phyloP scores from a whole-genome alignment of 495 filamentous ascomycete genomes.

The Barbatosphaeria neglecta region DNA sequence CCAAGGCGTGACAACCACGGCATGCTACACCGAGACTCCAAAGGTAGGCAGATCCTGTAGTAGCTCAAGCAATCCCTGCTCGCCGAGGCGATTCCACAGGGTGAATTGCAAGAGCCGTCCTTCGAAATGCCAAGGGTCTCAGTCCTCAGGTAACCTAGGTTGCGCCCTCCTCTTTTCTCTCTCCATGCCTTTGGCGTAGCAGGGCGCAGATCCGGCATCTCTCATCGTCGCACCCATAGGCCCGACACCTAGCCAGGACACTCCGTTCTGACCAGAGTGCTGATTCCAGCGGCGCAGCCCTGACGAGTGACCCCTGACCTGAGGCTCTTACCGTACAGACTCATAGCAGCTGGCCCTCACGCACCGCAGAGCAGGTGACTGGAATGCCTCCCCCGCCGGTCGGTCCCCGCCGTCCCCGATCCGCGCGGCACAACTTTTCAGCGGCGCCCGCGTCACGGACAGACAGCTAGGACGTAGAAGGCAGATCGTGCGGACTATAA shows the following conservation, averaged over 20 bases:
- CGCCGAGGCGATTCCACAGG: slow-evolving; percentile 35
- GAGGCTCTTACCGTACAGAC: slow-evolving; percentile 53
- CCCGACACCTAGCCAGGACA: slow-evolving; percentile 30
- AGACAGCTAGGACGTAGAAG: slow-evolving; percentile 24
- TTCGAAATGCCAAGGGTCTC: slow-evolving; percentile 10
- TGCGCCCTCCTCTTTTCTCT: slow-evolving; percentile 26
- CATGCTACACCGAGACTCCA: slow-evolving; percentile 11
- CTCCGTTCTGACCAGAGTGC: slow-evolving; percentile 45
- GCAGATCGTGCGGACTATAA: slow-evolving; percentile 26
- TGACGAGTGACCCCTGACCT: slow-evolving; percentile 51
- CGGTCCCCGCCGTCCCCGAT: slow-evolving; percentile 17
- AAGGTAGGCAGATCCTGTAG: slow-evolving; percentile 24
- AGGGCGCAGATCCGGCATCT: slow-evolving; percentile 19
- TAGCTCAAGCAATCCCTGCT: slow-evolving; percentile 26
- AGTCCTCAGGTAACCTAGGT: slow-evolving; percentile 31
- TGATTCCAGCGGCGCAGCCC: slow-evolving; percentile 43
- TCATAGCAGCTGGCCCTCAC: slow-evolving; percentile 41
- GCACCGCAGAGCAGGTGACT: slow-evolving; percentile 25
- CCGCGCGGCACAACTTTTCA: slow-evolving; percentile 27
- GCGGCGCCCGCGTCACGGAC: slow-evolving; percentile 11
- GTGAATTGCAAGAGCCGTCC: slow-evolving; percentile 11
- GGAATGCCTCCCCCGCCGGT: slow-evolving; percentile 30
- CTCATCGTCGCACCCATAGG: slow-evolving; percentile 10
- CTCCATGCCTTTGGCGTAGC: slow-evolving; percentile 5
- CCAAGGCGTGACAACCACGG: slow-evolving; percentile 22